Conservation (phyloP, 2,329 filamentous ascomycete species). For the Monosporascus sp. region DNA sequence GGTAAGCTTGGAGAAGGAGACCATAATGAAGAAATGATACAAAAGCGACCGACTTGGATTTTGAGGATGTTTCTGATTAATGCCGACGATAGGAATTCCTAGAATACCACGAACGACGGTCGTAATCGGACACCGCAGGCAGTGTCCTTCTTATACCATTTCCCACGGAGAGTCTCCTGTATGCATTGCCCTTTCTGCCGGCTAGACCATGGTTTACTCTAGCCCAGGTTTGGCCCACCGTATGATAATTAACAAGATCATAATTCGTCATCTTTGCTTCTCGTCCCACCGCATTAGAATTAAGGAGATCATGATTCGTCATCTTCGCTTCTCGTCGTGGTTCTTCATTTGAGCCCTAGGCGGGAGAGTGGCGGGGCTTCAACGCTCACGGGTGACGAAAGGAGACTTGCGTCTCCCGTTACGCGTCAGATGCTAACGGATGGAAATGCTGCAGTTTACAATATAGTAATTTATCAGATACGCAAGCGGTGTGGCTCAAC, state of each 20-base stretch:
- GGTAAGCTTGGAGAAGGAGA: conserved; percentile 16
- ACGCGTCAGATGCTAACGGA: too few species aligned
- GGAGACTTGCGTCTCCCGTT: too few species aligned
- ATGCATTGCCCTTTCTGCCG: not conserved
- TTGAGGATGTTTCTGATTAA: not conserved
- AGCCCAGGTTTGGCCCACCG: not conserved
- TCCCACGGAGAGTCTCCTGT: not conserved
- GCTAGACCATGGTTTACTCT: not conserved
- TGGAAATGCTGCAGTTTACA: too few species aligned
- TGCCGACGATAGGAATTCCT: not conserved
- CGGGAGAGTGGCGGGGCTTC: too few species aligned
- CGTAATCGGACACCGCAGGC: conserved; percentile 1
- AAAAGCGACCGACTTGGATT: not conserved
- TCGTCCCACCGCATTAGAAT: not conserved
- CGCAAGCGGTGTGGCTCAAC: too few species aligned
- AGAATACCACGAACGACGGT: not conserved
- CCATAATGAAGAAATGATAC: conserved; percentile 11
- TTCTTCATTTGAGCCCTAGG: too few species aligned
- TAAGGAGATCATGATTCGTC: too few species aligned
- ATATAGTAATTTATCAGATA: too few species aligned
- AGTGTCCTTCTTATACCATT: conserved; percentile 2
- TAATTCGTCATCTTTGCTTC: conserved; percentile 5
- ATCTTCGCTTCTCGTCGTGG: too few species aligned
- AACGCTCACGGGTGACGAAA: too few species aligned
- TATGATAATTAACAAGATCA: conserved; percentile 1